These are phyloP conservation scores for Bertia moriformis DNA, from an alignment of 2,329 filamentous ascomycete species.

Conservation along the genomic window DNA sequence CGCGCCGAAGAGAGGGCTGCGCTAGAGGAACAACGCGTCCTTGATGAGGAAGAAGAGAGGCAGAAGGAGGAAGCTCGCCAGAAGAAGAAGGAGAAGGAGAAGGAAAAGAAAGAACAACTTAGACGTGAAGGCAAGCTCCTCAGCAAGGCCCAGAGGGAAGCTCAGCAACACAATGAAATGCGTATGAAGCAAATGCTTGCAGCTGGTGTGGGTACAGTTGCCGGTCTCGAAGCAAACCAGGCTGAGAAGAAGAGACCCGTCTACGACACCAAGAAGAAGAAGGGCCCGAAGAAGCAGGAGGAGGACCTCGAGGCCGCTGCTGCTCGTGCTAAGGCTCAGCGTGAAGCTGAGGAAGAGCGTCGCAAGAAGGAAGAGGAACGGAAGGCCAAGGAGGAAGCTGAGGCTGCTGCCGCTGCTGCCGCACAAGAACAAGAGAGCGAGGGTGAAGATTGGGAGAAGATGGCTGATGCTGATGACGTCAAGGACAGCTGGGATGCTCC, in stretches of 20 bases:
- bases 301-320: constrained; percentile 1
- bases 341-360: neutral
- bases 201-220: constrained; percentile 55
- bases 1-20: constrained; percentile 50
- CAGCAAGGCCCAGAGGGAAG: constrained; percentile 73
- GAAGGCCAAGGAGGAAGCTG: constrained; percentile 38
- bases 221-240: constrained; percentile 34
- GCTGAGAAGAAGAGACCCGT: constrained; percentile 60
- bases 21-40: constrained; percentile 50
- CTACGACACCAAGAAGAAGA: constrained; percentile 54
- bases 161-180: constrained; percentile 63
- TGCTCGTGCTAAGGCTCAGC: neutral
- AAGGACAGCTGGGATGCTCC: constrained; percentile 95
- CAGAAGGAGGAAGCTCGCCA: constrained; percentile 60
- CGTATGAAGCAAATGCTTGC: constrained; percentile 77
- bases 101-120: constrained; percentile 71
- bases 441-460: constrained; percentile 79
- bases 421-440: constrained; percentile 34
- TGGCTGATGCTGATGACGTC: constrained; percentile 62
- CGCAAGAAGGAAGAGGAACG: constrained; percentile 8
- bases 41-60: constrained; percentile 52
- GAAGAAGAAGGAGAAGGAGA: constrained; percentile 72
- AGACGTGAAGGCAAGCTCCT: constrained; percentile 80
- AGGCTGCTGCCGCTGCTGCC: constrained; percentile 31
- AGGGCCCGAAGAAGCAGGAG: neutral